Conservation (phyloP, 2,329 filamentous ascomycete genomes). For the Phaeosphaeria sp. region DNA sequence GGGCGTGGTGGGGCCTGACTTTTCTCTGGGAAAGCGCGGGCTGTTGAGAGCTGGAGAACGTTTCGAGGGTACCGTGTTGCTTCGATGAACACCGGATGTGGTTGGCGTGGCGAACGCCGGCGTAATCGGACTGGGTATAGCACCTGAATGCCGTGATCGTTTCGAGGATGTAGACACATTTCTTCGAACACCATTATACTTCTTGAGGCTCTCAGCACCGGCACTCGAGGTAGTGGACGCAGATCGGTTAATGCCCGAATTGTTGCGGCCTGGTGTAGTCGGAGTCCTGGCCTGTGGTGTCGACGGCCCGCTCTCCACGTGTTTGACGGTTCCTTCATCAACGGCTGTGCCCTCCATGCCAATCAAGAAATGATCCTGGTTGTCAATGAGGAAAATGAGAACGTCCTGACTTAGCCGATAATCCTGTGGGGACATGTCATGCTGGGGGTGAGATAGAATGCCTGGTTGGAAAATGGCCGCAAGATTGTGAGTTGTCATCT, state of each 20-base stretch:
- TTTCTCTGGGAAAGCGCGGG: conserved; percentile 43
- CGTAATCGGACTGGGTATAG: conserved; percentile 67
- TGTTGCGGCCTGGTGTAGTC: conserved; percentile 56
- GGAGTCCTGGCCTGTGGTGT: conserved; percentile 58
- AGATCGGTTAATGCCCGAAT: conserved; percentile 71
- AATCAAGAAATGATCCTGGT: conserved; percentile 97
- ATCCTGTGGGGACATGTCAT: conserved; percentile 94
- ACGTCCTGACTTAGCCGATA: conserved; percentile 97
- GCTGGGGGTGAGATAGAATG: conserved; percentile 88
- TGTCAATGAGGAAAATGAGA: conserved; percentile 96
- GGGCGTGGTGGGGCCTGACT: conserved; percentile 61
- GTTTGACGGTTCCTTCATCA: conserved; percentile 77
- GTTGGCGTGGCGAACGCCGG: conserved; percentile 46
- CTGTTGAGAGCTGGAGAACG: conserved; percentile 73
- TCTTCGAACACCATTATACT: conserved; percentile 78
- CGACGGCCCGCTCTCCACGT: conserved; percentile 72
- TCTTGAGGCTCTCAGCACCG: conserved; percentile 83
- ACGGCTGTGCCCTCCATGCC: conserved; percentile 99
- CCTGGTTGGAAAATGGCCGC: conserved; percentile 98
- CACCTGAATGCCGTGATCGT: conserved; percentile 77
- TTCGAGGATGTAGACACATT: conserved; percentile 94
- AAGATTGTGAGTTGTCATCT: conserved; percentile 94
- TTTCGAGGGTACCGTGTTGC: conserved; percentile 94
- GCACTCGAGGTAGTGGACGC: conserved; percentile 73
- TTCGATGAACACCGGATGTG: conserved; percentile 69